phyloP scores from a whole-genome alignment of 2,329 filamentous ascomycete species.

The Septoria linicola region DNA sequence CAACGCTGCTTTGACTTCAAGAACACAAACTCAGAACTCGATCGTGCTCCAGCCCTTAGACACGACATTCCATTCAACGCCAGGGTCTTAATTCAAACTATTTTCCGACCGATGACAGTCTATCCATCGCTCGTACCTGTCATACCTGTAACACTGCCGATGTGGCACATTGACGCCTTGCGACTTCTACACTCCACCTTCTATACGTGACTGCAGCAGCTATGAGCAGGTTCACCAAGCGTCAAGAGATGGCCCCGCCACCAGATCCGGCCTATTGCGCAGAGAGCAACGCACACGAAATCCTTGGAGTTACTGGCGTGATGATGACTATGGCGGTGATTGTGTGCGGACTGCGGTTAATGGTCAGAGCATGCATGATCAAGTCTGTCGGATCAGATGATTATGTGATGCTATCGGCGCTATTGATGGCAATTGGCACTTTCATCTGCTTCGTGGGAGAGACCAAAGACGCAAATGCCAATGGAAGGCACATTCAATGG shows the following conservation, averaged over 20 bases:
- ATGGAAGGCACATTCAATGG: constrained; percentile 6
- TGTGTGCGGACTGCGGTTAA: constrained; percentile 25
- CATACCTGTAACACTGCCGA: not conserved
- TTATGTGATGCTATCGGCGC: constrained; percentile 45
- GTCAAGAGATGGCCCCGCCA: constrained; percentile 13
- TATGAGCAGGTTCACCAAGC: constrained; percentile 11
- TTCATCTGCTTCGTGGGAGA: constrained; percentile 49
- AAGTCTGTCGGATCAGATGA: constrained; percentile 53
- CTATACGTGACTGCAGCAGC: not conserved
- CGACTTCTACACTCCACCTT: not conserved
- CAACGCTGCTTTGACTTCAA: not conserved
- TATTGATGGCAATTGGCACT: constrained; percentile 38
- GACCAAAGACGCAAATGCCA: constrained; percentile 38
- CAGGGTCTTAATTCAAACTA: not conserved
- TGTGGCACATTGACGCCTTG: not conserved
- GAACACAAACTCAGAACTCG: not conserved
- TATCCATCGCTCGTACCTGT: not conserved
- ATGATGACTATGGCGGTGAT: constrained; percentile 26
- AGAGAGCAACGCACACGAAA: constrained; percentile 27
- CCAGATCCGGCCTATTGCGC: constrained; percentile 26
- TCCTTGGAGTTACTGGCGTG: constrained; percentile 29
- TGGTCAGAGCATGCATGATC: constrained; percentile 49
- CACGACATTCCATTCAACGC: too few relatives aligned
- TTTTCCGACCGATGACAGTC: not conserved
- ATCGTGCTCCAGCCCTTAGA: not conserved